phyloP scores from a whole-genome alignment of 2,329 filamentous ascomycete genomes.

The Cordyceps militaris region DNA sequence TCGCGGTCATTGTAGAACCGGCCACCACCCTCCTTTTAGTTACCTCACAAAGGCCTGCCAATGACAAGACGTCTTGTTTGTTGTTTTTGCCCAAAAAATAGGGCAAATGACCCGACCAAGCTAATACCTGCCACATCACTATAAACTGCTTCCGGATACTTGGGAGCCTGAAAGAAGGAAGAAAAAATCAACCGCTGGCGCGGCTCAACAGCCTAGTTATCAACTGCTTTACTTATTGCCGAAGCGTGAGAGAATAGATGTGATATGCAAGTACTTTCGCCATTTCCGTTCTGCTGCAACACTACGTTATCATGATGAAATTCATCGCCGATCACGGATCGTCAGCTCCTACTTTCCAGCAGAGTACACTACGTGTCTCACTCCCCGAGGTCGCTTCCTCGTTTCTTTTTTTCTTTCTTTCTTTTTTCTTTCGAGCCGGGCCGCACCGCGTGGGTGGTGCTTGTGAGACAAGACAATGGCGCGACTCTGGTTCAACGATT shows the following conservation, averaged over 20 bases:
- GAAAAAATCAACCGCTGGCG: neutral
- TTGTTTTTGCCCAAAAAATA: too few relatives aligned
- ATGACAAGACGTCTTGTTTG: too few relatives aligned
- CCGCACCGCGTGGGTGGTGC: neutral
- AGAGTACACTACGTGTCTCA: neutral
- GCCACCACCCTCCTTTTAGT: neutral
- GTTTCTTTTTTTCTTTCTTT: neutral
- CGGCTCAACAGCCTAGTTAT: neutral
- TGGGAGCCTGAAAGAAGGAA: too few relatives aligned
- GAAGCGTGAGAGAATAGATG: neutral
- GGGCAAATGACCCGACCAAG: too few relatives aligned
- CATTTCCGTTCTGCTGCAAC: neutral
- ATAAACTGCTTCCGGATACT: too few relatives aligned
- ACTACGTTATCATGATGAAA: neutral
- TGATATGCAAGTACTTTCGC: neutral
- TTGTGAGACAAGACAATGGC: neutral
- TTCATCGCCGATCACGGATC: neutral
- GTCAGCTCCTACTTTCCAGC: neutral
- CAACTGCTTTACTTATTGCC: neutral
- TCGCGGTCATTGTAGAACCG: neutral
- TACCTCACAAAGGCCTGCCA: too few relatives aligned
- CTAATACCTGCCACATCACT: too few relatives aligned
- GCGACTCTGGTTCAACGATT: neutral
- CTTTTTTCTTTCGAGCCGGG: neutral
- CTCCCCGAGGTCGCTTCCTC: neutral